Percentiles rank a stretch among this genome's conserved stretches.
Evolutionary conservation across 805 yeast genomes (phyloP).

Genomic region (Zygosaccharomyces bailii): DNA sequence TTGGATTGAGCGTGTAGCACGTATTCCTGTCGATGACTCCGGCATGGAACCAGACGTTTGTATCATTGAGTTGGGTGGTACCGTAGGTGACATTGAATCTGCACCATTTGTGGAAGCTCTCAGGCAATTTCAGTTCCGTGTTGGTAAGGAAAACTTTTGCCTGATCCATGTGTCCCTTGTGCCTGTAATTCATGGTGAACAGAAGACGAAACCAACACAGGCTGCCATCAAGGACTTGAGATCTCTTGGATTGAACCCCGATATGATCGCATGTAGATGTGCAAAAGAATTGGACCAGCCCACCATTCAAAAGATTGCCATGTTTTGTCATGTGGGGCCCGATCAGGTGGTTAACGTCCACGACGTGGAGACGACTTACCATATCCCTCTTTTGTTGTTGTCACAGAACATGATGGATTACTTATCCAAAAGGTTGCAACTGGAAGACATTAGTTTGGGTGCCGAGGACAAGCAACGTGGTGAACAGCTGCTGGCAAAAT

Average conservation of each 20-base stretch:
- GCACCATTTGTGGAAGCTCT: conserved; percentile 99
- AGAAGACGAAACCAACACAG: conserved; percentile 98
- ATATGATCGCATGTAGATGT: conserved; percentile 98
- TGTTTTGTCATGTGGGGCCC: conserved; percentile 99
- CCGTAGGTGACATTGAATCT: conserved; percentile 98
- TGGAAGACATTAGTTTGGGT: conserved; percentile 47
- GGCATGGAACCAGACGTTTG: conserved; percentile 93
- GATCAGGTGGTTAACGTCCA: conserved; percentile 96
- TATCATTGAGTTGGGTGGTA: conserved; percentile 97
- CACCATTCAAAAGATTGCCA: conserved; percentile 93
- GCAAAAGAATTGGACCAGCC: conserved; percentile 72
- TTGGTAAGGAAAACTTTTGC: conserved; percentile 90
- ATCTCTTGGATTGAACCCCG: conserved; percentile 91
- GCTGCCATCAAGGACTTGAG: conserved; percentile 97
- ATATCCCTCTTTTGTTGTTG: conserved; percentile 86
- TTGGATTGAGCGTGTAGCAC: conserved; percentile 94
- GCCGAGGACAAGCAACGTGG: conserved; percentile 62
- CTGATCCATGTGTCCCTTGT: conserved; percentile 94
- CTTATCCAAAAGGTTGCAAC: conserved; percentile 62
- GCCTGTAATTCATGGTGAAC: conserved; percentile 98
- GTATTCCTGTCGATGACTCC: conserved; percentile 84
- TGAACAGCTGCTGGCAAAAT: conserved; percentile 60
- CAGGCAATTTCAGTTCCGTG: conserved; percentile 97
- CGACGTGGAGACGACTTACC: conserved; percentile 95
- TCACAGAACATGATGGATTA: conserved; percentile 82